Conservation (phyloP, 768 basidiomycete genomes). For the Kwoniella shandongensis region DNA sequence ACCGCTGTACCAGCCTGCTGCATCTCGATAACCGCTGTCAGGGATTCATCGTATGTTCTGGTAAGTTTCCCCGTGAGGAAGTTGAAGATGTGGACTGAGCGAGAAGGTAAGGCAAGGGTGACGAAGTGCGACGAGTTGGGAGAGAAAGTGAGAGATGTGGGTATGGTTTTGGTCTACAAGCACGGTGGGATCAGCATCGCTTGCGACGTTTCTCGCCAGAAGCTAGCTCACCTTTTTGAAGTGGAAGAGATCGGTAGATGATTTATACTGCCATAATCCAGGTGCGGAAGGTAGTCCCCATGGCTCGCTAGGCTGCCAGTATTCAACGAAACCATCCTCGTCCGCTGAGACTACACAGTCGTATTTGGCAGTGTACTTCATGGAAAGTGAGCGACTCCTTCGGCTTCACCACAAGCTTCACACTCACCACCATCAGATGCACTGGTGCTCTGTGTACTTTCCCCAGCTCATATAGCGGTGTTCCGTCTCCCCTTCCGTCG, state of each 20-base stretch:
- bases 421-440: slow-evolving; percentile 80
- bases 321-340: slow-evolving; percentile 91
- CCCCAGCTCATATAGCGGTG: slow-evolving; percentile 71
- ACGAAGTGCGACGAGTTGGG: slow-evolving; percentile 86
- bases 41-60: slow-evolving; percentile 91
- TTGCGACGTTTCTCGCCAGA: not conserved
- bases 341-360: slow-evolving; percentile 93
- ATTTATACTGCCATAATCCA: slow-evolving; percentile 86
- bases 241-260: slow-evolving; percentile 88
- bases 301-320: slow-evolving; percentile 88
- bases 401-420: not conserved
- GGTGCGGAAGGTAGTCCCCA: slow-evolving; percentile 77
- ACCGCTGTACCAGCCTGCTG: slow-evolving; percentile 95
- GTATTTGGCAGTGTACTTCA: slow-evolving; percentile 88
- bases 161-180: slow-evolving; percentile 78
- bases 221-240: slow-evolving; percentile 82
- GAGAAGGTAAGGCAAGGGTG: slow-evolving; percentile 84
- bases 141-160: slow-evolving; percentile 87
- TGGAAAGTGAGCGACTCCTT: not conserved
- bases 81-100: slow-evolving; percentile 89
- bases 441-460: slow-evolving; percentile 84
- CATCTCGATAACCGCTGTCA: slow-evolving; percentile 93
- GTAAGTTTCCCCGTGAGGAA: slow-evolving; percentile 85
- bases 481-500: slow-evolving; percentile 83
- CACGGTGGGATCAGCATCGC: not conserved